Base-by-base conservation (phyloP, 768 basidiomycete species). In the Lanmaoa pseudosensibilis region DNA sequence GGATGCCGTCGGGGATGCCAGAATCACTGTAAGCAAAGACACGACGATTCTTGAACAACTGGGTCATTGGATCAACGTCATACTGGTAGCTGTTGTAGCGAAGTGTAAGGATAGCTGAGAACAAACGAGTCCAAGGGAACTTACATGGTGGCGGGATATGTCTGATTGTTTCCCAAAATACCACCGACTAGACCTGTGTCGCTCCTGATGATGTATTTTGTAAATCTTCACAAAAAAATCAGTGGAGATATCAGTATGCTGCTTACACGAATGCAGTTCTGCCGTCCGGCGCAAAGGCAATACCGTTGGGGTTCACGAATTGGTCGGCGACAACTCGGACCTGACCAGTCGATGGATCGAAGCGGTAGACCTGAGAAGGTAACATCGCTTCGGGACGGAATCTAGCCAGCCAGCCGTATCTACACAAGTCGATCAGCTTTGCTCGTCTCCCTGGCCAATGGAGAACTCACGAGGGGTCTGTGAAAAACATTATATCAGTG, bases 311-410 rank as follows among this genome's bases (percentile, higher is more conserved):
- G 60, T 80, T 80, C 55, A 80, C 78, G 65, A 92, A 87, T n/a
- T 84, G 87, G 60, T 90, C 86, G 0, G 92, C 91, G 3, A 91
- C 86, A 9, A 87, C 85, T 3, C 81, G 81, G 1, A 92, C 81
- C 16, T 79, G 70, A 7, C 87, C 80, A 1, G 84, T 87, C 8
- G 77, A 75, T 10, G 86, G 83, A 65, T 90, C 83, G n/a, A 63
- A 84, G 15, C 87, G 80, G 68, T 94, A 94, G 5, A 92, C 88
- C 63, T 92, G 89, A 46, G 80, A 85, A 4, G 87, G 90, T 49
- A 90, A 65, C 44, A 83, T 77, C 6, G 88, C 89, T 5, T 73
- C 58, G 1, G 87, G 83, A 46, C 89, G 83, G 78, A 91, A 92
- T 50, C 77, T 73, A 58, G 81, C 80, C 30, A 87, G 51, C 64